Base-by-base conservation (phyloP, 1,139 yeast species). In the Kodamaea sp. region DNA sequence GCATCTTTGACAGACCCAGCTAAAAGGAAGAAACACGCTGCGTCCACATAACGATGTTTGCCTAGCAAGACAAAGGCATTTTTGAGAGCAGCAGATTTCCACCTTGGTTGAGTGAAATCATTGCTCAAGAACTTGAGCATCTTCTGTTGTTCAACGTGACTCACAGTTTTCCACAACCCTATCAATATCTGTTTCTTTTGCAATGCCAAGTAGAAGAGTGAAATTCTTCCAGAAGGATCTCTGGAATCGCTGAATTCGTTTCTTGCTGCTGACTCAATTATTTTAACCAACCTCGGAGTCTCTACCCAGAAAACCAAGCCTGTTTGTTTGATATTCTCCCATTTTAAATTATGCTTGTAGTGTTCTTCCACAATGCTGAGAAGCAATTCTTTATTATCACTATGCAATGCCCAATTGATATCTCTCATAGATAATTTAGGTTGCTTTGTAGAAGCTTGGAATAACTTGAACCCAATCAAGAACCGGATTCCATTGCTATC, bases 21-120 rank as follows among this genome's bases (percentile, higher is more conserved):
- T n/a, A 92, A 67, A 24, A 92, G 61, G 59, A 92, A 92, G 55
- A 92, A 90, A 22, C 84, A 81, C 0, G 97, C 97, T 0, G 97
- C 95, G 58, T 90, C 95, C 52, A 76, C 61, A 51, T 75, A 87
- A 27, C 97, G 66, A 55, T 89, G 98, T 51, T 88, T 87, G 37
- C 97, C 89, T 42, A 92, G 59, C 27, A 92, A 63, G 0, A 89
- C 97, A 66, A 78, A 92, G 0, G 98, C 98, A 61, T 92, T 92
- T 52, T 92, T 92, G 51, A 78, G 62, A 0, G 98, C 97, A 0
- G 97, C 96, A 0, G 87, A 74, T 46, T 69, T 74, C 96, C 97
- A 90, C 32, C 96, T 66, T 8, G 74, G 70, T 36, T 78, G 76
- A 1, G 63, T 63, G 52, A 90, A 92, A 55, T 94, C 94, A 53